These are phyloP conservation scores for Thermothielavioides terrestris DNA, from an alignment of 495 filamentous ascomycete species.

Conservation along the genomic window DNA sequence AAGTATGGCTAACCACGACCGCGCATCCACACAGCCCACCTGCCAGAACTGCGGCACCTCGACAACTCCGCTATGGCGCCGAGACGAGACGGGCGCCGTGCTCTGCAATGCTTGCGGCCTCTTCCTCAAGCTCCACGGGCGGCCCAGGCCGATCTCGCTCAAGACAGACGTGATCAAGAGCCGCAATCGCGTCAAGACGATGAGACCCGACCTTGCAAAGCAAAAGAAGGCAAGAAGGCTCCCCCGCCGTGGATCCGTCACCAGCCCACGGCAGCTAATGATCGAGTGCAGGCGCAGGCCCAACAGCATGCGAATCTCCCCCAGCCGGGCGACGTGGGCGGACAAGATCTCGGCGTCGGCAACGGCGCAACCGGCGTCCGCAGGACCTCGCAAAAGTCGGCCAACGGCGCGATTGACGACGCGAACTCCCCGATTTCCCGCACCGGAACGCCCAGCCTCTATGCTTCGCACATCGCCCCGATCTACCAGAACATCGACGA, in stretches of 20 bases:
- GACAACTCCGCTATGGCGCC: constrained; percentile 92
- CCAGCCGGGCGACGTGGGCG: constrained; percentile 50
- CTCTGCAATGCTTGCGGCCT: constrained; percentile 98
- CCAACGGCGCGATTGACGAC: constrained; percentile 65
- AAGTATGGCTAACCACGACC: constrained; percentile 40
- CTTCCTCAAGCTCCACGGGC: constrained; percentile 92
- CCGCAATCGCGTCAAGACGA: constrained; percentile 93
- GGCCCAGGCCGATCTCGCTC: constrained; percentile 84
- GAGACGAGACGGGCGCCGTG: constrained; percentile 93
- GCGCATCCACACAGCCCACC: constrained; percentile 76
- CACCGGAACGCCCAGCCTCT: constrained; percentile 69
- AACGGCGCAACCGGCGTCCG: constrained; percentile 37
- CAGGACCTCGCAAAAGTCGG: constrained; percentile 61
- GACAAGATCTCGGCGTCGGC: constrained; percentile 38
- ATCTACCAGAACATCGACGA: constrained; percentile 66
- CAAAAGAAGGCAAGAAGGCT: constrained; percentile 69
- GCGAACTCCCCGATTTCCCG: constrained; percentile 82
- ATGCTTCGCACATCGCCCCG: constrained; percentile 47
- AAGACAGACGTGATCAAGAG: constrained; percentile 99
- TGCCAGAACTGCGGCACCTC: constrained; percentile 96
- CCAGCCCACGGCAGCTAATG: neutral
- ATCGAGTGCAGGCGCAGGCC: neutral
- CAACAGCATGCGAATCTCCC: constrained; percentile 38
- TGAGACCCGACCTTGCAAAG: constrained; percentile 59
- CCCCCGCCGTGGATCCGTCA: neutral